phyloP scores from a whole-genome alignment of 306 rosid species.

The Echinosophora koreensis region DNA sequence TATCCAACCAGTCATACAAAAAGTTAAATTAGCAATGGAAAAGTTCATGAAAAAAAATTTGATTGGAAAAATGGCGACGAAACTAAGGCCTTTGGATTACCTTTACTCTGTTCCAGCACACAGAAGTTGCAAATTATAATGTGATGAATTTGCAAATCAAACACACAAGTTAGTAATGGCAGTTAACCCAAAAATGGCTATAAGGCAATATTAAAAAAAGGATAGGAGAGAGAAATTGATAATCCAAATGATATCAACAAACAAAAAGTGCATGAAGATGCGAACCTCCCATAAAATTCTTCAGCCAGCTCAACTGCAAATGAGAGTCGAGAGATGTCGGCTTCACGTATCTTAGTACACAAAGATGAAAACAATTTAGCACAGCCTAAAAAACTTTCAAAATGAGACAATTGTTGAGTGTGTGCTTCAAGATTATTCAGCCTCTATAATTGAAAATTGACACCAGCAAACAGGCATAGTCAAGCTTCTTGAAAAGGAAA shows the following conservation, averaged over 20 bases:
- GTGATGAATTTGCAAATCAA: constrained; percentile 45
- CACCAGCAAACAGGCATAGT: not conserved
- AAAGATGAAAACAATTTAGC: constrained; percentile 38
- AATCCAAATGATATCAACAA: constrained; percentile 31
- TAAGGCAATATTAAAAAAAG: constrained; percentile 21
- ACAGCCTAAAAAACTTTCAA: not conserved
- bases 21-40: constrained; percentile 4
- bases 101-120: constrained; percentile 80
- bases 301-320: constrained; percentile 99
- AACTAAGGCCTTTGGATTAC: constrained; percentile 55
- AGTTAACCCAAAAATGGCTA: constrained; percentile 18
- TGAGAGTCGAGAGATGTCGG: constrained; percentile 93
- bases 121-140: constrained; percentile 48
- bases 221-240: constrained; percentile 12
- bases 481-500: constrained; percentile 15
- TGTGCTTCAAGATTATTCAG: not conserved
- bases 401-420: not conserved
- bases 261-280: constrained; percentile 34
- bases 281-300: constrained; percentile 98
- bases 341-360: constrained; percentile 87
- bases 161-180: constrained; percentile 53
- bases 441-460: constrained; percentile 10
- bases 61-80: constrained; percentile 20
- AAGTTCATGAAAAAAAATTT: constrained; percentile 9
- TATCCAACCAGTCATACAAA: constrained; percentile 40